These are phyloP conservation scores for Stephanodiscus triporus DNA, from an alignment of 108 stramenopile species.

Conservation along the genomic window DNA sequence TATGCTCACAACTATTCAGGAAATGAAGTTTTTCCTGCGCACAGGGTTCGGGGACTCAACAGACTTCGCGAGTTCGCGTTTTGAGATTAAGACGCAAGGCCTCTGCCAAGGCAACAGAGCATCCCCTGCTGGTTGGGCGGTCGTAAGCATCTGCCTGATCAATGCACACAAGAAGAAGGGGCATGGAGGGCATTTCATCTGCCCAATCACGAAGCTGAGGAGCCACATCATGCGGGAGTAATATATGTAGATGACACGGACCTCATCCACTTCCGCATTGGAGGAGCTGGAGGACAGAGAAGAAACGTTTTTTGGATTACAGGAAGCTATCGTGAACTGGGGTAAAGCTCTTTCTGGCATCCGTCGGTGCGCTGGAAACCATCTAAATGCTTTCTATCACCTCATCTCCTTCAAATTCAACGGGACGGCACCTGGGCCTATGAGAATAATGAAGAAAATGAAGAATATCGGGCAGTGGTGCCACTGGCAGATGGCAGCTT, in stretches of 20 bases:
- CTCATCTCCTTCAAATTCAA: slow-evolving; percentile 7
- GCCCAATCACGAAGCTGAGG: not conserved
- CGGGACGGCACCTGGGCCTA: slow-evolving; percentile 12
- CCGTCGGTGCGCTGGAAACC: slow-evolving; percentile 17
- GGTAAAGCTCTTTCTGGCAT: not conserved
- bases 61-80: not conserved
- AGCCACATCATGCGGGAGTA: not conserved
- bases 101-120: slow-evolving; percentile 8
- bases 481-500: not conserved
- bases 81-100: not conserved
- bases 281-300: not conserved
- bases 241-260: slow-evolving; percentile 3
- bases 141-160: not conserved
- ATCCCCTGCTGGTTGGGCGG: not conserved
- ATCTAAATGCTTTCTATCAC: slow-evolving; percentile 17
- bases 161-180: slow-evolving; percentile 1
- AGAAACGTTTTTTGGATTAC: slow-evolving; percentile 1
- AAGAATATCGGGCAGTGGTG: slow-evolving; percentile 2
- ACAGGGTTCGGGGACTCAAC: slow-evolving; percentile 1
- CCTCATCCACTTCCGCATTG: not conserved
- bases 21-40: not conserved
- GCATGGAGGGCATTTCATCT: not conserved
- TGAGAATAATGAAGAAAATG: not conserved
- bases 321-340: slow-evolving; percentile 1
- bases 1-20: not conserved